A percentile compares a stretch with the other conserved stretches of the same genome.
Conservation (phyloP, 2,329 filamentous ascomycete genomes). For the Colletotrichum tropicale region DNA sequence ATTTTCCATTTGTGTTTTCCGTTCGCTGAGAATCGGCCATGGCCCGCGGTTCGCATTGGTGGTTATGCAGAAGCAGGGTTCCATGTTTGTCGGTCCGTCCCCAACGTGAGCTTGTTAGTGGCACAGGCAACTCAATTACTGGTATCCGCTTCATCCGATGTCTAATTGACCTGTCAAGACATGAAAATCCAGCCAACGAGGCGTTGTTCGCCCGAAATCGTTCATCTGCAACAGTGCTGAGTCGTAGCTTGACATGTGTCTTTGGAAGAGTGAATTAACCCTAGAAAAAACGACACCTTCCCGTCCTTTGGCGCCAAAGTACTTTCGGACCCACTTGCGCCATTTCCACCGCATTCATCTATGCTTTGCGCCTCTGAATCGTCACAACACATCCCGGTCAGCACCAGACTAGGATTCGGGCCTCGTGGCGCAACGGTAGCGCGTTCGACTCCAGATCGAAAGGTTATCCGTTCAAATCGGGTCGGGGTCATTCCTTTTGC, state of each 20-base stretch:
- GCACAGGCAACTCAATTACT: not conserved
- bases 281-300: not conserved
- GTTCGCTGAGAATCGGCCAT: not conserved
- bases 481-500: constrained; percentile 8
- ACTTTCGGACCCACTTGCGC: not conserved
- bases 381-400: not conserved
- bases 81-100: not conserved
- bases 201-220: not conserved
- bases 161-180: not conserved
- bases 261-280: not conserved
- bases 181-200: not conserved
- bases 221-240: not conserved
- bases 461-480: constrained; percentile 21
- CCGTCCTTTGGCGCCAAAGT: not conserved
- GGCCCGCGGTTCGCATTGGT: not conserved
- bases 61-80: not conserved
- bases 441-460: constrained; percentile 21
- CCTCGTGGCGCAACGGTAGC: constrained; percentile 19
- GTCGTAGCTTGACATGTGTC: not conserved
- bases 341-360: not conserved
- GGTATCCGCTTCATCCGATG: not conserved
- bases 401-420: not conserved
- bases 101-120: not conserved
- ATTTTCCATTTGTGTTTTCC: not conserved
- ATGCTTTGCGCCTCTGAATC: rapidly evolving